phyloP scores from a whole-genome alignment of 805 yeast species.

The Lipomyces yamadae region DNA sequence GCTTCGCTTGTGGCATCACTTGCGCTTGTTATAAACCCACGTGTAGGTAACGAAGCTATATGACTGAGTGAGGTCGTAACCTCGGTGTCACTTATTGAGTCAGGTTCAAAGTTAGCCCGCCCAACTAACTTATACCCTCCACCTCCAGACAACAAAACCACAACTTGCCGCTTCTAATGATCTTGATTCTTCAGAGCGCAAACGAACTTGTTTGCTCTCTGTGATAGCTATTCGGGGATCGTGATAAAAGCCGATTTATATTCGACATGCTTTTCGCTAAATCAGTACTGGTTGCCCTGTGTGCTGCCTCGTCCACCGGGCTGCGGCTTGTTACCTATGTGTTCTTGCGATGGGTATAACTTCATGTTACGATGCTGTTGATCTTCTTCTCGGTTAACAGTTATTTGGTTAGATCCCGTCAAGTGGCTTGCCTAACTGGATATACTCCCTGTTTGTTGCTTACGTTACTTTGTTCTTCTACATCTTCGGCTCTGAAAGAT shows the following conservation, averaged over 20 bases:
- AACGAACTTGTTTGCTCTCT: background rate
- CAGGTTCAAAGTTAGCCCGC: background rate
- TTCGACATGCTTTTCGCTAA: constrained; percentile 1
- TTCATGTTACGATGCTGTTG: background rate
- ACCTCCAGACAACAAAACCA: background rate
- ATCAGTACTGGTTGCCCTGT: background rate
- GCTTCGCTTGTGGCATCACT: too few relatives aligned
- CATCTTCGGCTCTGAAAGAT: background rate
- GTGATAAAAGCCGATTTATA: background rate
- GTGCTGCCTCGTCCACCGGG: constrained; percentile 11
- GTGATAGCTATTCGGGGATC: background rate
- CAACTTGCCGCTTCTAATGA: background rate
- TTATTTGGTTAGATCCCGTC: constrained; percentile 20
- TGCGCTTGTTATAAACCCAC: too few relatives aligned
- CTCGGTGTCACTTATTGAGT: background rate
- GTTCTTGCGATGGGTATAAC: constrained; percentile 33
- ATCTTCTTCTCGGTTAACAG: background rate
- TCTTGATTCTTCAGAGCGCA: background rate
- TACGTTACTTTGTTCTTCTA: constrained; percentile 22
- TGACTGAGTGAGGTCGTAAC: background rate
- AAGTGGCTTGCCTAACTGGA: constrained; percentile 19
- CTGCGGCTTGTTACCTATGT: constrained; percentile 24
- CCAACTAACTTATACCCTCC: background rate
- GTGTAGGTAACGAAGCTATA: too few relatives aligned
- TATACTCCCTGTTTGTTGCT: constrained; percentile 17